These are phyloP conservation scores for Apostasia ramifera DNA, from an alignment of 106 monocot genomes.

Conservation along the genomic window DNA sequence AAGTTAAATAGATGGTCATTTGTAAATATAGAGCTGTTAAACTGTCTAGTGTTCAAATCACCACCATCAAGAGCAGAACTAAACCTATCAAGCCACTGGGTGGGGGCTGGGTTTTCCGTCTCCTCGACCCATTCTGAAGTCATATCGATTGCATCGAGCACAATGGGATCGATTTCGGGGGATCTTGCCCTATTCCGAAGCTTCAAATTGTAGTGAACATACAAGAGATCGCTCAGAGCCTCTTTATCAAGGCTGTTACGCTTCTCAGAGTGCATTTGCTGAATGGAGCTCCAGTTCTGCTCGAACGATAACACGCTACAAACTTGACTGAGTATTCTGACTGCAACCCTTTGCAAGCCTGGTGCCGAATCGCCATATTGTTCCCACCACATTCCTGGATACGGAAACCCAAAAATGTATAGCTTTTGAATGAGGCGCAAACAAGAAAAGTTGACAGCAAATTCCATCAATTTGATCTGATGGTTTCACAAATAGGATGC, in stretches of 20 bases:
- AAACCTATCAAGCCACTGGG: constrained; percentile 80
- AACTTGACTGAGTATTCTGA: constrained; percentile 79
- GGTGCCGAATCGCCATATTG: constrained; percentile 92
- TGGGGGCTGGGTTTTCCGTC: constrained; percentile 35
- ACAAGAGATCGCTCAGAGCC: constrained; percentile 55
- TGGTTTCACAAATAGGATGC: no score
- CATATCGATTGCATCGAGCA: constrained; percentile 81
- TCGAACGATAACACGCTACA: constrained; percentile 66
- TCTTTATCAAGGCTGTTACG: constrained; percentile 85
- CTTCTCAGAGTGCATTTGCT: constrained; percentile 68
- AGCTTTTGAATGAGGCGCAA: not conserved
- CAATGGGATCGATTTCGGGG: constrained; percentile 49
- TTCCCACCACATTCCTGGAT: constrained; percentile 97
- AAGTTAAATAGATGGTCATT: constrained; percentile 75
- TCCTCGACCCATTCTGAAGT: constrained; percentile 92
- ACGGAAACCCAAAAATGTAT: not conserved
- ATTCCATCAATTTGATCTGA: no score
- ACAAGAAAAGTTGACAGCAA: no score
- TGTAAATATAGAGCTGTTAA: constrained; percentile 52
- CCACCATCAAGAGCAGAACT: constrained; percentile 64
- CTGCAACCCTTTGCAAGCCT: constrained; percentile 68
- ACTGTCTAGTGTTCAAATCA: constrained; percentile 78
- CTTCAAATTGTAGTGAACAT: constrained; percentile 89
- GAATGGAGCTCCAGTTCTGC: constrained; percentile 46
- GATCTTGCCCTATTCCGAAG: constrained; percentile 43